Conservation (phyloP, 2,329 filamentous ascomycete species). For the Fusarium palustre region DNA sequence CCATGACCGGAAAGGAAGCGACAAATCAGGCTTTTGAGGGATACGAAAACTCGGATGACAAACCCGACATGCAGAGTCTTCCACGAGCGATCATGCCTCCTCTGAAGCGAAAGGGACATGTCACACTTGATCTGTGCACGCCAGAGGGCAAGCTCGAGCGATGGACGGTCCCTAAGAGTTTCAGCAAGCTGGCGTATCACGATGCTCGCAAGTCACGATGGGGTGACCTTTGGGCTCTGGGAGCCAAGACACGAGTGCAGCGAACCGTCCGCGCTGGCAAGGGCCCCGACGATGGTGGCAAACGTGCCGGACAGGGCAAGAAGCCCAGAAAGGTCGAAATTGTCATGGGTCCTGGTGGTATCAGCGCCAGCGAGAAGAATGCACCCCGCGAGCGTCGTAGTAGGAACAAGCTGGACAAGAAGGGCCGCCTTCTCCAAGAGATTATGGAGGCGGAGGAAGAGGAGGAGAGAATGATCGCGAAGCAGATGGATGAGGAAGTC, state of each 20-base stretch:
- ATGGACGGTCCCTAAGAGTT: constrained; percentile 90
- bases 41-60: constrained; percentile 66
- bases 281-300: constrained; percentile 60
- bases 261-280: constrained; percentile 71
- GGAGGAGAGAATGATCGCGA: constrained; percentile 48
- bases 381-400: constrained; percentile 53
- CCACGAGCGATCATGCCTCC: constrained; percentile 84
- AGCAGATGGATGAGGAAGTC: constrained; percentile 50
- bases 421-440: constrained; percentile 57
- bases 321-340: constrained; percentile 55
- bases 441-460: constrained; percentile 52
- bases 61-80: constrained; percentile 72
- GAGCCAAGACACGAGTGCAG: constrained; percentile 83
- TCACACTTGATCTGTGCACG: constrained; percentile 92
- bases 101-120: constrained; percentile 88
- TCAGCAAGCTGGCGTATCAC: constrained; percentile 84
- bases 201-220: constrained; percentile 91
- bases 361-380: constrained; percentile 55
- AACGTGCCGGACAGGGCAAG: constrained; percentile 57
- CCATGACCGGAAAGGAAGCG: constrained; percentile 64
- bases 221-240: constrained; percentile 96
- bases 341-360: constrained; percentile 51
- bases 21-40: constrained; percentile 77
- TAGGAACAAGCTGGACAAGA: constrained; percentile 56
- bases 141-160: constrained; percentile 86